A percentile compares a stretch with the other conserved stretches of the same genome.
These are phyloP conservation scores for Colletotrichum graminicola DNA, from an alignment of 2,329 filamentous ascomycete species.

Conservation along the genomic window DNA sequence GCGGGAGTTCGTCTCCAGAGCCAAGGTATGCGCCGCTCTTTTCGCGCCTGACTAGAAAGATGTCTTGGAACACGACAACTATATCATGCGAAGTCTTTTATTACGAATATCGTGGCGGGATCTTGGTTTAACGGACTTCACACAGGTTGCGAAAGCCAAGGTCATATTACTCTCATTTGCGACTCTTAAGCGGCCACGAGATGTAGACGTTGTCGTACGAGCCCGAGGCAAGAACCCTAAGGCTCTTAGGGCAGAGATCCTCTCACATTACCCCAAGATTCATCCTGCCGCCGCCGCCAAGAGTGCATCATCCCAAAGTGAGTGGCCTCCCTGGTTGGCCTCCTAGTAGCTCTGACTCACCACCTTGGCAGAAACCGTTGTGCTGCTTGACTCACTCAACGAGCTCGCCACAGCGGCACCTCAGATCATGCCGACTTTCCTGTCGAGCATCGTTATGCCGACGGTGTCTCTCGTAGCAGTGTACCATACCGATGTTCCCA, in stretches of 20 bases:
- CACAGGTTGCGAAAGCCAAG: slow-evolving; percentile 72
- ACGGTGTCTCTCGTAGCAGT: slow-evolving; percentile 79
- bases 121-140: neutral
- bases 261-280: slow-evolving; percentile 60
- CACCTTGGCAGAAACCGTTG: slow-evolving; percentile 69
- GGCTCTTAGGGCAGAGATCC: slow-evolving; percentile 70
- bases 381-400: slow-evolving; percentile 86
- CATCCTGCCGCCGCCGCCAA: slow-evolving; percentile 54
- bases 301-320: slow-evolving; percentile 57
- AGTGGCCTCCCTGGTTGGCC: slow-evolving; percentile 44
- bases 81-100: neutral
- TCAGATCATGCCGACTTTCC: slow-evolving; percentile 73
- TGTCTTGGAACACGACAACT: neutral
- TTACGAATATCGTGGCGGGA: neutral
- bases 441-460: slow-evolving; percentile 76
- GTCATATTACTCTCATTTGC: slow-evolving; percentile 84
- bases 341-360: slow-evolving; percentile 34
- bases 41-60: neutral
- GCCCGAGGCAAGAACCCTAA: slow-evolving; percentile 70
- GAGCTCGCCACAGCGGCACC: slow-evolving; percentile 68
- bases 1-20: slow-evolving; percentile 79
- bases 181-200: slow-evolving; percentile 73
- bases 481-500: slow-evolving; percentile 86
- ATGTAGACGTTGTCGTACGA: slow-evolving; percentile 76
- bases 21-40: slow-evolving; percentile 63